phyloP scores from a whole-genome alignment of 1,139 yeast genomes.

The Barnettozyma hawaiiensis region DNA sequence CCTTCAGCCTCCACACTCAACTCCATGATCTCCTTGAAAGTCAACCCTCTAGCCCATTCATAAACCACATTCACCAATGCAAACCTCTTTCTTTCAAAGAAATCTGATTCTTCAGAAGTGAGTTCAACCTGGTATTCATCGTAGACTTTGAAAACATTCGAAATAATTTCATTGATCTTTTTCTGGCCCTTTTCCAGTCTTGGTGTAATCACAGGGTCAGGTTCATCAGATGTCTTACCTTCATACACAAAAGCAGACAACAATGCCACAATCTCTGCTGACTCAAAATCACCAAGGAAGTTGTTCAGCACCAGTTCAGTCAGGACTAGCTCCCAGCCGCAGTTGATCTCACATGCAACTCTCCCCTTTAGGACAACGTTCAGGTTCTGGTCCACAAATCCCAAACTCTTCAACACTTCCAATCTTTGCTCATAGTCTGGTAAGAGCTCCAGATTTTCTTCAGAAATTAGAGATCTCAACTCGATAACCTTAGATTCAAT shows the following conservation, averaged over 20 bases:
- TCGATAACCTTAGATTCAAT: constrained; percentile 48
- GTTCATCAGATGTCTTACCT: constrained; percentile 59
- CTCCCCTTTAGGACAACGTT: constrained; percentile 83
- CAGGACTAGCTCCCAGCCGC: constrained; percentile 84
- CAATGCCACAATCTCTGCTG: constrained; percentile 93
- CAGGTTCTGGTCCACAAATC: constrained; percentile 68
- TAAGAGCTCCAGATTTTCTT: constrained; percentile 79
- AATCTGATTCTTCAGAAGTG: constrained; percentile 82
- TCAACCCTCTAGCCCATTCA: constrained; percentile 96
- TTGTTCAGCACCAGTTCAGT: constrained; percentile 89
- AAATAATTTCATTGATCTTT: constrained; percentile 66
- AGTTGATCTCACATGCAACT: constrained; percentile 79
- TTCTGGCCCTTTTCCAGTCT: constrained; percentile 73
- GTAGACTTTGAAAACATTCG: constrained; percentile 55
- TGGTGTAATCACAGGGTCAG: constrained; percentile 66
- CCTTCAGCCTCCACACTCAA: constrained; percentile 92
- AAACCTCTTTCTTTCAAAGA: constrained; percentile 76
- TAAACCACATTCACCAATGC: constrained; percentile 90
- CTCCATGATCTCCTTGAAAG: constrained; percentile 86
- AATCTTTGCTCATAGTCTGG: constrained; percentile 94
- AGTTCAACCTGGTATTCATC: constrained; percentile 64
- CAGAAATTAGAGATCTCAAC: constrained; percentile 62
- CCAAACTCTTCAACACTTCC: constrained; percentile 64
- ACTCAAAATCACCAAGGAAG: constrained; percentile 87
- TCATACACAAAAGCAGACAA: constrained; percentile 90